These are phyloP conservation scores for Oropetium thomaeum DNA, from an alignment of 176 grass and related monocot genomes.

Conservation along the genomic window DNA sequence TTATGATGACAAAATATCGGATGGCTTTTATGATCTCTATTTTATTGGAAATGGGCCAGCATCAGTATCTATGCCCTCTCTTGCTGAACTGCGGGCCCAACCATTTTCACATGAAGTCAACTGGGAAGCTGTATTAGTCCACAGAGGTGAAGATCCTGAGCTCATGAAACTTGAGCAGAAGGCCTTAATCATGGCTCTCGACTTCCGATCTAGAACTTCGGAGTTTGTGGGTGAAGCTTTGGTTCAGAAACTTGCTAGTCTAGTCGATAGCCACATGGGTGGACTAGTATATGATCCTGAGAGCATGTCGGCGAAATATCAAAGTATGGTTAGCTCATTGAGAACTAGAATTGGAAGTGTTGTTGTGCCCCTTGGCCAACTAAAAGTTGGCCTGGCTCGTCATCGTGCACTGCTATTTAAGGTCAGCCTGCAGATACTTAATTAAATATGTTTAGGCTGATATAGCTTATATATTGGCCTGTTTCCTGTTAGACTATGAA, in stretches of 20 bases:
- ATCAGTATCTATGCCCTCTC: conserved; percentile 66
- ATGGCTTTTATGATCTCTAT: conserved; percentile 97
- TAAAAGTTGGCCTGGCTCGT: conserved; percentile 85
- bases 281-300: conserved; percentile 75
- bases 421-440: conserved; percentile 40
- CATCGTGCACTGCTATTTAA: conserved; percentile 97
- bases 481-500: not conserved
- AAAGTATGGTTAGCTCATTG: conserved; percentile 55
- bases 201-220: conserved; percentile 49
- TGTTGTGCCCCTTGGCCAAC: conserved; percentile 70
- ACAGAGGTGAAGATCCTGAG: conserved; percentile 80
- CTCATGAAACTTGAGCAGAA: conserved; percentile 80
- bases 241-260: conserved; percentile 70
- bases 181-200: conserved; percentile 44
- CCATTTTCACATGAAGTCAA: conserved; percentile 57
- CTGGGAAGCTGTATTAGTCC: conserved; percentile 84
- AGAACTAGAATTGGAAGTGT: conserved; percentile 53
- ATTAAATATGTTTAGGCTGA: conserved; percentile 17
- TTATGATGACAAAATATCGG: conserved; percentile 91
- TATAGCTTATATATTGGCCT: not conserved
- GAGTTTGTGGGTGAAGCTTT: conserved; percentile 59
- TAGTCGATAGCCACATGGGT: conserved; percentile 90
- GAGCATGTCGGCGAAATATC: conserved; percentile 55
- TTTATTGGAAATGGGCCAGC: conserved; percentile 43
- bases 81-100: conserved; percentile 59